Evolutionary conservation across 2,329 filamentous ascomycete species (phyloP).

Genomic region (Tympanopsis confertula): DNA sequence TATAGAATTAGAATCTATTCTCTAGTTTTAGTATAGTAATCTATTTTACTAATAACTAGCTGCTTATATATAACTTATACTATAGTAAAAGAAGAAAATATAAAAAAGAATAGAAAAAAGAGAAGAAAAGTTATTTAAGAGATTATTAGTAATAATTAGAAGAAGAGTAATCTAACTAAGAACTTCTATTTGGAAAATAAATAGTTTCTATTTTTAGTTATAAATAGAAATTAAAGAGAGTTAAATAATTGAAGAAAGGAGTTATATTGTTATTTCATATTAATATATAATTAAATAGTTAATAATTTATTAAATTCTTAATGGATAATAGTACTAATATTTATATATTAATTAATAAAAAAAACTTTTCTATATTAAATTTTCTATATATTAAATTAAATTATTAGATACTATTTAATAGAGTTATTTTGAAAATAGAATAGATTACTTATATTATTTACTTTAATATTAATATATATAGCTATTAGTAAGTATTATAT

Average conservation of each 20-base stretch:
- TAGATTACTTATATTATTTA: not conserved
- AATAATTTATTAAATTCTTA: not conserved
- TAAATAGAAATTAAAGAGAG: not conserved
- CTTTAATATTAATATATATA: not conserved
- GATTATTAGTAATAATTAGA: no score
- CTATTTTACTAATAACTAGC: not conserved
- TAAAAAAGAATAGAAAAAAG: no score
- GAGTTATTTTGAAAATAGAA: not conserved
- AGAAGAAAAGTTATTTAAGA: no score
- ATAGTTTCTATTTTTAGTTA: constrained; percentile 1
- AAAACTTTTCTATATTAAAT: constrained; percentile 1
- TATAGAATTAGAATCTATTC: no score
- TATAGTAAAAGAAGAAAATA: constrained; percentile 1
- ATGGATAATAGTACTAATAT: not conserved
- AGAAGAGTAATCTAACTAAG: no score
- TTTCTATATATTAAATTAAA: not conserved
- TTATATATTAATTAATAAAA: no score
- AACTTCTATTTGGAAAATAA: constrained; percentile 1
- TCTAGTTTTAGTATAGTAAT: no score
- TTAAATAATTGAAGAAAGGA: constrained; percentile 1
- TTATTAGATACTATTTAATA: not conserved
- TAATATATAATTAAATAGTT: constrained; percentile 1
- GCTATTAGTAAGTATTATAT: not conserved
- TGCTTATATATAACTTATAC: constrained; percentile 1
- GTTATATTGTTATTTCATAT: not conserved